Evolutionary conservation across 306 rosid genomes (phyloP).

Genomic region (Fragaria vesca): DNA sequence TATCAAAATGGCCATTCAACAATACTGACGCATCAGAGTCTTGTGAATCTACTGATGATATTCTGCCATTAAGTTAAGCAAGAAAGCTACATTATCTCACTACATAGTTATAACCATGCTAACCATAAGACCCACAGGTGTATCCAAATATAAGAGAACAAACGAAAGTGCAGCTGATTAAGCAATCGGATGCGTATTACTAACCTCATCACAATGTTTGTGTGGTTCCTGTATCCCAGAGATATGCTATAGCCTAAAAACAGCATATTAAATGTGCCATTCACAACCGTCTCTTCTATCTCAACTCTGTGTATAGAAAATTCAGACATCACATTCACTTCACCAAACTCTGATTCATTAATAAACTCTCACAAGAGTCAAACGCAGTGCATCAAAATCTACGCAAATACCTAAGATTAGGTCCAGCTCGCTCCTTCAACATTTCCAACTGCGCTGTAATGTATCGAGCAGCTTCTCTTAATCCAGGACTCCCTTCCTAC

Average conservation of each 20-base stretch:
- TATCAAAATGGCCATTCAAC: slow-evolving; percentile 87
- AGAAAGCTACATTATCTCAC: slow-evolving; percentile 15
- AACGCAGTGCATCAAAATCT: not conserved
- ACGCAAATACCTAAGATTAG: slow-evolving; percentile 54
- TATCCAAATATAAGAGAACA: not conserved
- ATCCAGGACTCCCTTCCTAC: slow-evolving; percentile 95
- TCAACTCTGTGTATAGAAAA: slow-evolving; percentile 63
- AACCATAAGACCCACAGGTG: not conserved
- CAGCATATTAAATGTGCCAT: slow-evolving; percentile 87
- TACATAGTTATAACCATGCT: not conserved
- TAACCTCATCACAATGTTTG: slow-evolving; percentile 82
- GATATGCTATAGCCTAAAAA: slow-evolving; percentile 78
- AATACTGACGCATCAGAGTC: slow-evolving; percentile 79
- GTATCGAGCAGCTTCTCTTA: slow-evolving; percentile 74
- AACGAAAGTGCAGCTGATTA: not conserved
- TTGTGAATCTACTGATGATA: slow-evolving; percentile 61
- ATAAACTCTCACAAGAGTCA: not conserved
- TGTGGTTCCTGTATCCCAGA: slow-evolving; percentile 81
- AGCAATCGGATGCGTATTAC: not conserved
- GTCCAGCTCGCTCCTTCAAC: slow-evolving; percentile 63
- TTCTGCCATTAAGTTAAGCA: slow-evolving; percentile 49
- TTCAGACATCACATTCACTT: slow-evolving; percentile 12
- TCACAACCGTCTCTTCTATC: slow-evolving; percentile 76
- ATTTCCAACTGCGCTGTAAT: slow-evolving; percentile 63
- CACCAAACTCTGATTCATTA: slow-evolving; percentile 5